Evolutionary conservation across 2,329 filamentous ascomycete genomes (phyloP).

Genomic region (Lachnellula hyalina): DNA sequence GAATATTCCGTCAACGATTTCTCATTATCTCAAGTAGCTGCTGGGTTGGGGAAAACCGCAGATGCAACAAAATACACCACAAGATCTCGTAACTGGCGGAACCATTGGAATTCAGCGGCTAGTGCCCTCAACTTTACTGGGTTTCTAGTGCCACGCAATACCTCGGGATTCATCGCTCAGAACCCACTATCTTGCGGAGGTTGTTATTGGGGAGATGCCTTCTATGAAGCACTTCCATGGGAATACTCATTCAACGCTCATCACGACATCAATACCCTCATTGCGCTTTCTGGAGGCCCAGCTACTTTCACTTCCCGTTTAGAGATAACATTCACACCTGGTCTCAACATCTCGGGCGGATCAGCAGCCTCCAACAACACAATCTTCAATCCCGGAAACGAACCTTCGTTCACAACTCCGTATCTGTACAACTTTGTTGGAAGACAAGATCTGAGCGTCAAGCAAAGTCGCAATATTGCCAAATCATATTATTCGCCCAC

Average conservation of each 20-base stretch:
- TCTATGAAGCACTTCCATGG: conserved; percentile 48
- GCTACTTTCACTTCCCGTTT: conserved; percentile 44
- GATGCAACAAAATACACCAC: conserved; percentile 55
- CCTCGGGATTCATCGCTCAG: conserved; percentile 41
- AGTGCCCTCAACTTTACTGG: conserved; percentile 55
- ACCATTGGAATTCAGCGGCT: conserved; percentile 60
- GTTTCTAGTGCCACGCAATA: conserved; percentile 57
- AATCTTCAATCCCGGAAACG: conserved; percentile 51
- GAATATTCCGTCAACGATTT: conserved; percentile 70
- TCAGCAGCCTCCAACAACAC: conserved; percentile 56
- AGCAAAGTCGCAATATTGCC: conserved; percentile 51
- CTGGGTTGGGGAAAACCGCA: conserved; percentile 51
- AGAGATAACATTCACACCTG: conserved; percentile 44
- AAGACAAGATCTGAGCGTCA: conserved; percentile 55
- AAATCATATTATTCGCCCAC: conserved; percentile 52
- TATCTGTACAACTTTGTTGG: conserved; percentile 65
- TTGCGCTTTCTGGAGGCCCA: conserved; percentile 42
- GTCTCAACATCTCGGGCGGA: conserved; percentile 37
- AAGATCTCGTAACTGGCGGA: conserved; percentile 65
- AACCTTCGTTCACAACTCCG: conserved; percentile 51
- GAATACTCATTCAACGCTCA: conserved; percentile 52
- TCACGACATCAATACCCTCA: conserved; percentile 48
- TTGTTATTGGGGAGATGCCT: conserved; percentile 50
- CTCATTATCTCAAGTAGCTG: conserved; percentile 58
- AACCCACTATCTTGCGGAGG: conserved; percentile 44